Evolutionary conservation across 768 basidiomycete species (phyloP).

Genomic region (Kondoa malvinella): DNA sequence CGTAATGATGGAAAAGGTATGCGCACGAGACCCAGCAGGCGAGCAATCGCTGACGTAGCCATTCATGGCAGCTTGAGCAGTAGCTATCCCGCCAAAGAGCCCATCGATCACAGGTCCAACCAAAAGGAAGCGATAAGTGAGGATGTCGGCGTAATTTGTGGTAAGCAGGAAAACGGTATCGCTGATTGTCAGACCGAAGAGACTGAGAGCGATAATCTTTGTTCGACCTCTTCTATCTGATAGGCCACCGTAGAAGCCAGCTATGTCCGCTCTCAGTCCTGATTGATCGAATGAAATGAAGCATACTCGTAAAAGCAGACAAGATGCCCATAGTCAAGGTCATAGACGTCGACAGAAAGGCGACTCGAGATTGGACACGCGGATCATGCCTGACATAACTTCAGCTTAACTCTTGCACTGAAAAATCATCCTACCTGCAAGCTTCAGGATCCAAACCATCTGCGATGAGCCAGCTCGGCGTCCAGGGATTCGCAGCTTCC

Average conservation of each 20-base stretch:
- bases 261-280: constrained; percentile 32
- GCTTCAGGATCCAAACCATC: neutral
- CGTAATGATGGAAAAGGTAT: constrained; percentile 26
- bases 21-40: constrained; percentile 27
- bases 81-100: constrained; percentile 32
- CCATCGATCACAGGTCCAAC: constrained; percentile 33
- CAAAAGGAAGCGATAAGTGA: constrained; percentile 30
- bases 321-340: neutral
- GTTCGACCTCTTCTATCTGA: constrained; percentile 33
- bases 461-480: neutral
- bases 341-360: neutral
- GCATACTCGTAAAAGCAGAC: neutral
- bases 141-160: constrained; percentile 16
- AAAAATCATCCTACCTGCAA: neutral
- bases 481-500: neutral
- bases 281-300: constrained; percentile 26
- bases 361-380: neutral
- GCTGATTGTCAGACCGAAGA: constrained; percentile 30
- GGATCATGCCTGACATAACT: neutral
- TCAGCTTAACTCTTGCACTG: neutral
- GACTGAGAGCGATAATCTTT: constrained; percentile 30
- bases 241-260: constrained; percentile 34
- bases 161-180: constrained; percentile 22
- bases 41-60: constrained; percentile 33
- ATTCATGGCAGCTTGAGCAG: constrained; percentile 28